Conservation (phyloP, 2,329 filamentous ascomycete species). For the Fusarium sp. region DNA sequence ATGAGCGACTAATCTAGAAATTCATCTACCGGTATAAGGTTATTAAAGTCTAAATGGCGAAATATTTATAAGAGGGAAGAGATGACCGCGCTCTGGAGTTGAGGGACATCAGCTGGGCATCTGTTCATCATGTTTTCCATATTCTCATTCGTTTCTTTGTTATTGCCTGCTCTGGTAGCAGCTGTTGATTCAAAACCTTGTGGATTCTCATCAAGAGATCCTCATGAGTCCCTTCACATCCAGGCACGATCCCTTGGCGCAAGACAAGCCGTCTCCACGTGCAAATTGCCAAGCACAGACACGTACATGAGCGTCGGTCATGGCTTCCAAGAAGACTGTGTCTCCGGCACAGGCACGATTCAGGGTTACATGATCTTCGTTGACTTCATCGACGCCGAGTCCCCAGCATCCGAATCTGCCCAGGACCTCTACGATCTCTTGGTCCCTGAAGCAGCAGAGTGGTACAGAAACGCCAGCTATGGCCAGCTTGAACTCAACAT, state of each 20-base stretch:
- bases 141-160: neutral
- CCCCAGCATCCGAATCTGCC: slow-evolving; percentile 34
- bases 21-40: neutral
- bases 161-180: neutral
- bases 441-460: slow-evolving; percentile 21
- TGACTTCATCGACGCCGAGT: slow-evolving; percentile 48
- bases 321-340: slow-evolving; percentile 40
- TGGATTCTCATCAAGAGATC: neutral
- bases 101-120: neutral
- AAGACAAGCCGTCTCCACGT: neutral
- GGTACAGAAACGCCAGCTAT: slow-evolving; percentile 44
- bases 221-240: too few species aligned
- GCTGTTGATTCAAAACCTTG: neutral
- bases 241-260: too few species aligned
- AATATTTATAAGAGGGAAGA: neutral
- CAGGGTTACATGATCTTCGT: slow-evolving; percentile 52
- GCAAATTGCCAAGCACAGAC: neutral
- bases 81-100: neutral
- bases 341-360: slow-evolving; percentile 48
- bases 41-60: neutral
- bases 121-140: neutral
- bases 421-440: slow-evolving; percentile 35
- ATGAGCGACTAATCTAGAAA: neutral
- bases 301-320: neutral
- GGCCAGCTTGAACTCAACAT: slow-evolving; percentile 39